A percentile compares a stretch with the other conserved stretches of the same genome.
These are phyloP conservation scores for Cytospora mali DNA, from an alignment of 2,329 filamentous ascomycete genomes.

Conservation along the genomic window DNA sequence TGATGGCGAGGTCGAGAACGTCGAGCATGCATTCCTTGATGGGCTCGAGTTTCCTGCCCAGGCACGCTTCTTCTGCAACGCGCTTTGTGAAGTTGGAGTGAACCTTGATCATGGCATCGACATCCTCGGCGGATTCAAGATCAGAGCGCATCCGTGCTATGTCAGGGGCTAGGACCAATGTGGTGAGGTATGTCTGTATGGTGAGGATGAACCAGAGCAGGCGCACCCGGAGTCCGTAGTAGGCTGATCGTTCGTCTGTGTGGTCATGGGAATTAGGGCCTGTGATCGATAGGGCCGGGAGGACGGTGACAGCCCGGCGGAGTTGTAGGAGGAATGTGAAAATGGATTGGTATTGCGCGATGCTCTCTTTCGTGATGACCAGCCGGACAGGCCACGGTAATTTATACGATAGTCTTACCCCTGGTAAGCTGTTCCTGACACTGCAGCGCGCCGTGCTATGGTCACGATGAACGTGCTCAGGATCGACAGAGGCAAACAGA, in stretches of 20 bases:
- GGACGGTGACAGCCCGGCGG: conserved; percentile 67
- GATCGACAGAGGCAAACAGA: conserved; percentile 60
- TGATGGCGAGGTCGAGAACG: conserved; percentile 73
- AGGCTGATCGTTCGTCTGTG: conserved; percentile 50
- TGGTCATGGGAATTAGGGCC: conserved; percentile 44
- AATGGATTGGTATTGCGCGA: conserved; percentile 69
- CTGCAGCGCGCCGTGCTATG: conserved; percentile 56
- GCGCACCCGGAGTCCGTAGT: conserved; percentile 65
- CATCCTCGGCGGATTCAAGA: conserved; percentile 66
- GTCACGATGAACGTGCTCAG: conserved; percentile 40
- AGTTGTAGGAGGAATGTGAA: conserved; percentile 79
- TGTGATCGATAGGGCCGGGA: conserved; percentile 66
- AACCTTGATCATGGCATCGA: conserved; percentile 77
- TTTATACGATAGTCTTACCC: conserved; percentile 68
- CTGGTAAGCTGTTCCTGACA: conserved; percentile 62
- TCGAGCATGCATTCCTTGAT: conserved; percentile 75
- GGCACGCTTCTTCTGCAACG: conserved; percentile 68
- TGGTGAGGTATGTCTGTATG: conserved; percentile 75
- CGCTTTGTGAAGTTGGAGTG: conserved; percentile 66
- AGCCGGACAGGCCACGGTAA: conserved; percentile 71
- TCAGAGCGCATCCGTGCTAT: conserved; percentile 57
- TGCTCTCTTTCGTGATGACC: conserved; percentile 67
- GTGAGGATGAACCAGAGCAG: conserved; percentile 78
- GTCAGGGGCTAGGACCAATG: conserved; percentile 68
- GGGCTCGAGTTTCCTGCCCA: conserved; percentile 68